Percentiles rank a stretch among this genome's conserved stretches.
Evolutionary conservation across 345 rosid genomes (phyloP).

Genomic region (Heritiera littoralis): DNA sequence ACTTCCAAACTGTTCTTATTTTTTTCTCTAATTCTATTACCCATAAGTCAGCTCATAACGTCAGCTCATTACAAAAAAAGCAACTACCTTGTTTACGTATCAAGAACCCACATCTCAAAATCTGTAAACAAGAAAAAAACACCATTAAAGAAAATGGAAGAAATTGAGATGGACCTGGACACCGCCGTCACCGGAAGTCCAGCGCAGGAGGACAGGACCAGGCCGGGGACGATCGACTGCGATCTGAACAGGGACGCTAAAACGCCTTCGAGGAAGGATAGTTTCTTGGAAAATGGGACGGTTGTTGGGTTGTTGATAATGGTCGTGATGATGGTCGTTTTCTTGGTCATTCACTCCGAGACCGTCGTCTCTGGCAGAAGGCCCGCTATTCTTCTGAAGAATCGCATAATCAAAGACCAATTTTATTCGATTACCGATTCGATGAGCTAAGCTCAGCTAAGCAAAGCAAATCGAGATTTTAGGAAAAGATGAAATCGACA

Average conservation of each 20-base stretch:
- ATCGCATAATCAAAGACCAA: conserved; percentile 55
- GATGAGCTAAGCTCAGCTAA: not conserved
- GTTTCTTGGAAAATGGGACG: conserved; percentile 54
- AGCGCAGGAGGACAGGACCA: conserved; percentile 68
- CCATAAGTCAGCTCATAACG: conserved; percentile 8
- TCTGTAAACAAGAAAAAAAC: not conserved
- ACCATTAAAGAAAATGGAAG: too few species aligned
- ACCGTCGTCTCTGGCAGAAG: conserved; percentile 63
- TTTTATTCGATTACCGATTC: not conserved
- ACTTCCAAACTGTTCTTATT: too few species aligned
- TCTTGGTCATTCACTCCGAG: conserved; percentile 52
- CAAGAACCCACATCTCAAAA: conserved; percentile 2
- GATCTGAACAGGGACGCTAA: conserved; percentile 81
- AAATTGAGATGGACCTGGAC: conserved; percentile 60
- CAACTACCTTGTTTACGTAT: not conserved
- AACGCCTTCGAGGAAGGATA: conserved; percentile 77
- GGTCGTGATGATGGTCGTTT: conserved; percentile 27
- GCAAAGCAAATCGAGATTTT: not conserved
- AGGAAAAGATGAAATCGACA: too few species aligned
- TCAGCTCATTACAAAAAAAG: not conserved
- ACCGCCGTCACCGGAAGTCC: conserved; percentile 77
- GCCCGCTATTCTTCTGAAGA: conserved; percentile 82
- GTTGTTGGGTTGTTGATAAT: conserved; percentile 21
- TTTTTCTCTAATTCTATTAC: not conserved
- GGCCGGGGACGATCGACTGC: conserved; percentile 61